phyloP scores from a whole-genome alignment of 306 rosid genomes.

The Astragalus membranaceus region DNA sequence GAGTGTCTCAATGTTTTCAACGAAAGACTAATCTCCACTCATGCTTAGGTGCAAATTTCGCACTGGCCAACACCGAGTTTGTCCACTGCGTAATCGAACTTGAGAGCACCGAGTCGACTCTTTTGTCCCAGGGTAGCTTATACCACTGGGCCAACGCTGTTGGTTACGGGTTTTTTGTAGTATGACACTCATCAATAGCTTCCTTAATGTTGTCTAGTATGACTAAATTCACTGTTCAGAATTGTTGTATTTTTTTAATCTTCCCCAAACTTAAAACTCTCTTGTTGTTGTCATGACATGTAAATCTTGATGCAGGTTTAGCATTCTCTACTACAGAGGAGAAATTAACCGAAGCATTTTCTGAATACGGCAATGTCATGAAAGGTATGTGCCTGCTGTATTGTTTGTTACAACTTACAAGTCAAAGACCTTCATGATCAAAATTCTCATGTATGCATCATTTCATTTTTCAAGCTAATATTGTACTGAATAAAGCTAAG shows the following conservation, averaged over 20 bases:
- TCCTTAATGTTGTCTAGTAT: background rate
- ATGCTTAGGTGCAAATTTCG: too few species aligned
- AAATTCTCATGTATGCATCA: background rate
- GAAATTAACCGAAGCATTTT: slow-evolving; percentile 23
- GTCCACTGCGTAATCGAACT: too few species aligned
- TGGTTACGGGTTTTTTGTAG: background rate
- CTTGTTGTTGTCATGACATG: background rate
- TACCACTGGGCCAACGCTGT: too few species aligned
- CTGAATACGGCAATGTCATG: slow-evolving; percentile 16
- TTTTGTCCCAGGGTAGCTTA: too few species aligned
- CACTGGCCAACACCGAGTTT: too few species aligned
- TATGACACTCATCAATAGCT: background rate
- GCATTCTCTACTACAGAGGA: slow-evolving; percentile 29
- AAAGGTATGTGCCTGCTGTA: background rate
- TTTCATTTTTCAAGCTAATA: slow-evolving; percentile 18
- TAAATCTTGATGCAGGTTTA: slow-evolving; percentile 20
- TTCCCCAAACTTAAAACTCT: background rate
- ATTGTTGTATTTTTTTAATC: background rate
- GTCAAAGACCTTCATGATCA: background rate
- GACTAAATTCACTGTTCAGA: background rate
- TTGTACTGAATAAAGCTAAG: slow-evolving; percentile 22
- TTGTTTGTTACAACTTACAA: background rate
- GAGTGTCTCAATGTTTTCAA: too few species aligned
- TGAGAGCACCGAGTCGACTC: too few species aligned
- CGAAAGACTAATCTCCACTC: too few species aligned